phyloP scores from a whole-genome alignment of 2,329 filamentous ascomycete species.

The Fusarium compactum region DNA sequence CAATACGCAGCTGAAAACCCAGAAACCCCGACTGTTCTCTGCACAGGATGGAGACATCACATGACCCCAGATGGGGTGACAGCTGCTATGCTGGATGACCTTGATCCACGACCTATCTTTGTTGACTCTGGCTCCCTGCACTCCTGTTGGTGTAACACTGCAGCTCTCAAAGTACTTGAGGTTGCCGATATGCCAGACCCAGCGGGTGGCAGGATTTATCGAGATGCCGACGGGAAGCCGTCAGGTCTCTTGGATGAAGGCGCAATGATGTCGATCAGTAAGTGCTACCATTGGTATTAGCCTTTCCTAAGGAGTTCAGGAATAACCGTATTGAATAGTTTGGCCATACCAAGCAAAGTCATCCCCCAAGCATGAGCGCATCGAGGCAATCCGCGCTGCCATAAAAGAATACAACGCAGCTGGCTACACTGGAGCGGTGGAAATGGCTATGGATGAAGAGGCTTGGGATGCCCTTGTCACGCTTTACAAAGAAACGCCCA shows the following conservation, averaged over 20 bases:
- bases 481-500: slow-evolving; percentile 48
- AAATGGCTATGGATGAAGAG: slow-evolving; percentile 72
- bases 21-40: slow-evolving; percentile 61
- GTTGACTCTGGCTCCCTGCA: slow-evolving; percentile 68
- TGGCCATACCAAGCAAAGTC: slow-evolving; percentile 65
- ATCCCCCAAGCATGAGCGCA: slow-evolving; percentile 58
- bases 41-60: slow-evolving; percentile 64
- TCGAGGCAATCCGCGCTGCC: slow-evolving; percentile 60
- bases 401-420: slow-evolving; percentile 62
- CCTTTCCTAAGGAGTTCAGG: too few relatives aligned
- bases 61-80: slow-evolving; percentile 59
- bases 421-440: slow-evolving; percentile 67
- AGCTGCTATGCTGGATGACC: slow-evolving; percentile 59
- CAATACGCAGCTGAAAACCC: slow-evolving; percentile 60
- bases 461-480: slow-evolving; percentile 64
- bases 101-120: slow-evolving; percentile 66
- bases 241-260: slow-evolving; percentile 63
- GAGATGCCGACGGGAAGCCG: slow-evolving; percentile 59
- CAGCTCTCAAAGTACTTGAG: slow-evolving; percentile 61
- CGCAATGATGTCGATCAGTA: slow-evolving; percentile 19
- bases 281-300: slow-evolving; percentile 52
- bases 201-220: slow-evolving; percentile 63
- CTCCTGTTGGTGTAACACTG: slow-evolving; percentile 66
- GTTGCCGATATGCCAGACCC: slow-evolving; percentile 60
- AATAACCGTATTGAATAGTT: neutral